A percentile compares a stretch with the other conserved stretches of the same genome.
Evolutionary conservation across 2,329 filamentous ascomycete genomes (phyloP).

Genomic region (Cercospora canescens): DNA sequence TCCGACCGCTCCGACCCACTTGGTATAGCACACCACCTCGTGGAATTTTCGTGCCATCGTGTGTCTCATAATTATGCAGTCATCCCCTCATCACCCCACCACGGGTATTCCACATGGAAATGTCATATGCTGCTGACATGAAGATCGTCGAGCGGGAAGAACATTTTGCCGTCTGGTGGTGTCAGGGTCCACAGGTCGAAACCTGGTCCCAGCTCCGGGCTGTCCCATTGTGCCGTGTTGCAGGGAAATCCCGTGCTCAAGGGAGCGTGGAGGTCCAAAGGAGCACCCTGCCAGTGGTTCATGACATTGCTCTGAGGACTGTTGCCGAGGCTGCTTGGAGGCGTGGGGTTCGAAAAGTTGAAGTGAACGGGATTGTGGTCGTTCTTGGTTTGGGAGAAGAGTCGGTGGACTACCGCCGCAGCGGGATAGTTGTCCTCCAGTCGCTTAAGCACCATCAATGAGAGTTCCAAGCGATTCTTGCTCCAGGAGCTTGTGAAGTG

Average conservation of each 20-base stretch:
- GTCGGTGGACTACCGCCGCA: slow-evolving; percentile 5
- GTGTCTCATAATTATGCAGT: slow-evolving; percentile 1
- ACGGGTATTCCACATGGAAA: neutral
- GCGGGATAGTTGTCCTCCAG: slow-evolving; percentile 9
- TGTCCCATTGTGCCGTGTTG: slow-evolving; percentile 1
- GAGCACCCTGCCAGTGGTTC: neutral
- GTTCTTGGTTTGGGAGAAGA: slow-evolving; percentile 2
- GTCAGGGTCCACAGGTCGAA: slow-evolving; percentile 4
- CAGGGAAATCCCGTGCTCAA: neutral
- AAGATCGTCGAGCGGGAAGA: slow-evolving; percentile 9
- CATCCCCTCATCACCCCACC: neutral
- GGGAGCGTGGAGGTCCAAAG: neutral
- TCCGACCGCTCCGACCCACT: neutral
- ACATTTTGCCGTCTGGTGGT: slow-evolving; percentile 3
- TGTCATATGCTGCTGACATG: neutral
- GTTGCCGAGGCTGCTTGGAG: neutral
- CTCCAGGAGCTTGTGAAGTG: slow-evolving; percentile 16
- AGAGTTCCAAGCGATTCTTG: slow-evolving; percentile 17
- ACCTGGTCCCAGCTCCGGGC: neutral
- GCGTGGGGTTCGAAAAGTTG: neutral
- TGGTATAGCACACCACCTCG: slow-evolving; percentile 4
- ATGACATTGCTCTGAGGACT: neutral
- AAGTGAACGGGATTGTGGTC: neutral
- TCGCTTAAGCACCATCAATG: slow-evolving; percentile 12
- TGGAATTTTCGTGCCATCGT: neutral